Percentiles rank a stretch among this genome's conserved stretches.
Evolutionary conservation across 2,329 filamentous ascomycete genomes (phyloP).

Genomic region (Dothideomycetidae sp.): DNA sequence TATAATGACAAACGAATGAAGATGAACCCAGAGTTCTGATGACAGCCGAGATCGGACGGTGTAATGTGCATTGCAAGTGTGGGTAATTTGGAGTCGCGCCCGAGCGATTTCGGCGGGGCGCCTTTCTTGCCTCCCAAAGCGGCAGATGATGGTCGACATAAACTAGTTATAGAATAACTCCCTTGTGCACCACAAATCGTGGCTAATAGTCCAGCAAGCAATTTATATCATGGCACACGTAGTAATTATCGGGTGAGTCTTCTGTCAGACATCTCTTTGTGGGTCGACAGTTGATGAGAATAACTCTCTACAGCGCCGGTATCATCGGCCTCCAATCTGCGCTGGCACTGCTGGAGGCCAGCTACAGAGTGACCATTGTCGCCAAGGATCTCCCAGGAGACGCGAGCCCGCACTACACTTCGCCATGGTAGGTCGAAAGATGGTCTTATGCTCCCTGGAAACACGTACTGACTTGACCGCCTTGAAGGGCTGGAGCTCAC

Average conservation of each 20-base stretch:
- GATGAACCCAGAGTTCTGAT: too few species aligned
- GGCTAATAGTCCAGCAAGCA: too few species aligned
- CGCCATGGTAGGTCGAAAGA: constrained; percentile 26
- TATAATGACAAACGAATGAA: too few species aligned
- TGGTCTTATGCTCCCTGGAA: background rate
- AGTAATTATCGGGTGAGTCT: constrained; percentile 3
- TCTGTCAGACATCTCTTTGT: background rate
- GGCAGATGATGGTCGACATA: too few species aligned
- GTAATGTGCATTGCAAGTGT: too few species aligned
- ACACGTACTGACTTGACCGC: constrained; percentile 7
- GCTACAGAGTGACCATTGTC: constrained; percentile 29
- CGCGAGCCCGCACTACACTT: constrained; percentile 29
- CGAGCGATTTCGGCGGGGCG: too few species aligned
- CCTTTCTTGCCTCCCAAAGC: too few species aligned
- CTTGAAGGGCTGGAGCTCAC: constrained; percentile 32
- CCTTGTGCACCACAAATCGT: too few species aligned
- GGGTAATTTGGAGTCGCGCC: too few species aligned
- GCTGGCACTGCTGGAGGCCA: constrained; percentile 27
- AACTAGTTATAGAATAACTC: too few species aligned
- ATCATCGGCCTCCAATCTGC: constrained; percentile 34
- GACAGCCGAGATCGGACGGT: too few species aligned
- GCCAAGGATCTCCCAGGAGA: constrained; percentile 31
- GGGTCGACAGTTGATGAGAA: background rate
- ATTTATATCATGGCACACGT: constrained; percentile 9
- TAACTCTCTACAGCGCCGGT: constrained; percentile 25